A percentile compares a stretch with the other conserved stretches of the same genome.
Conservation (phyloP, 768 basidiomycete genomes). For the Exidia glandulosa region DNA sequence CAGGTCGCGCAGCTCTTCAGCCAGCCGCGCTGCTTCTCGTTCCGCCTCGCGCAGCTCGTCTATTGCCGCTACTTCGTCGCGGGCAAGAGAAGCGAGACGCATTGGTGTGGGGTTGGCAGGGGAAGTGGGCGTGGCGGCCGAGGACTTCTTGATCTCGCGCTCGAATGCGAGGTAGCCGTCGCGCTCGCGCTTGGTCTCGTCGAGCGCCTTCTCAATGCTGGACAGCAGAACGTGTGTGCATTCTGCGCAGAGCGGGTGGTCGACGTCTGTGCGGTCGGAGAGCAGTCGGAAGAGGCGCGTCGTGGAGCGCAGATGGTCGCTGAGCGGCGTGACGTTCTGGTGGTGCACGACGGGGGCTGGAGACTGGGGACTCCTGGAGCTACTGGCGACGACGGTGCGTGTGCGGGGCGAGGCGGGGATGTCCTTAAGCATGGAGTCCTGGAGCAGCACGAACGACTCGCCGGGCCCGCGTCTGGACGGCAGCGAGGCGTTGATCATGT, state of each 20-base stretch:
- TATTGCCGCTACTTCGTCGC: constrained; percentile 54
- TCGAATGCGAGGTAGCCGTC: constrained; percentile 93
- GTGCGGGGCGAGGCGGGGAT: constrained; percentile 34
- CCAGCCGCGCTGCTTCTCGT: constrained; percentile 63
- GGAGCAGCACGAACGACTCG: constrained; percentile 85
- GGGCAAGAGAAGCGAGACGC: constrained; percentile 2
- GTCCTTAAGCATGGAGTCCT: constrained; percentile 67
- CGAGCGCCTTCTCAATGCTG: constrained; percentile 67
- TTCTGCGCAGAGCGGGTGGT: constrained; percentile 91
- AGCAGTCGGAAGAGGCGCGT: constrained; percentile 65
- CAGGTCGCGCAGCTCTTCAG: constrained; percentile 55
- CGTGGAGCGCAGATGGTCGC: constrained; percentile 67
- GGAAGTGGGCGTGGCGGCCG: neutral
- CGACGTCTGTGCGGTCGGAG: constrained; percentile 67
- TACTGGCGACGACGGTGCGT: neutral
- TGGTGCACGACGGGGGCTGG: neutral
- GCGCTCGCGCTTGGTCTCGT: constrained; percentile 83
- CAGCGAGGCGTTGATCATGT: constrained; percentile 65
- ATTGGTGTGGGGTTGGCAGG: neutral
- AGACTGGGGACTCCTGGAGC: neutral
- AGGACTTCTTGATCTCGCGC: constrained; percentile 73
- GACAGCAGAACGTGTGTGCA: constrained; percentile 77
- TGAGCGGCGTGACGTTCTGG: constrained; percentile 34
- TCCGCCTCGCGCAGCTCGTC: constrained; percentile 70
- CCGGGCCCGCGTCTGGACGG: constrained; percentile 51